Evolutionary conservation across 495 filamentous ascomycete species (phyloP).

Genomic region (Penicillium roqueforti): DNA sequence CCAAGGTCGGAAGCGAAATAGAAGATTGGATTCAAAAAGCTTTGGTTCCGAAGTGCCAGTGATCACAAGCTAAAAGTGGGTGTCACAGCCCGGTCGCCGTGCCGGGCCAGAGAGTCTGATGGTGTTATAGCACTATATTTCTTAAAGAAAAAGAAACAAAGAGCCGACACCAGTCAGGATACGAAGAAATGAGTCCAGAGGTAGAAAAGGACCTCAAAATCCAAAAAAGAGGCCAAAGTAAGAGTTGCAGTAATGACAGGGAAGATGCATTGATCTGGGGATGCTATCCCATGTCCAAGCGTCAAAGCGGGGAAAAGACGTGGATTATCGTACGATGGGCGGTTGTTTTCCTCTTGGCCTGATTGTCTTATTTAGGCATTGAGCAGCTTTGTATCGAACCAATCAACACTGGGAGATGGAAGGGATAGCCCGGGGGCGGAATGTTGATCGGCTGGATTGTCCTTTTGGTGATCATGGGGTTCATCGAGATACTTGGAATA

Average conservation of each 20-base stretch:
- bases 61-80: neutral
- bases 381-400: conserved; percentile 3
- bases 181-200: neutral
- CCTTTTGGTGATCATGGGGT: conserved; percentile 4
- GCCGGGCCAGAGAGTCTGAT: neutral
- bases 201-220: neutral
- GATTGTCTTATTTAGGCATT: neutral
- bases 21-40: neutral
- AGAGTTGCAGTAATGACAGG: neutral
- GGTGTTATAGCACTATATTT: neutral
- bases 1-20: neutral
- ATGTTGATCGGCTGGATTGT: conserved; percentile 26
- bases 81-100: neutral
- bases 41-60: neutral
- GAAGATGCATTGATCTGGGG: neutral
- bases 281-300: conserved; percentile 17
- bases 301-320: conserved; percentile 21
- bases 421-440: conserved; percentile 21
- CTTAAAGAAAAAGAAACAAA: neutral
- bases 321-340: neutral
- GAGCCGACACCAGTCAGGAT: neutral
- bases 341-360: neutral
- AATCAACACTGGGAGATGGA: conserved; percentile 11
- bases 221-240: neutral
- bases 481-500: neutral